Evolutionary conservation across 108 stramenopile species (phyloP).

Genomic region (Cyclotella atomus): DNA sequence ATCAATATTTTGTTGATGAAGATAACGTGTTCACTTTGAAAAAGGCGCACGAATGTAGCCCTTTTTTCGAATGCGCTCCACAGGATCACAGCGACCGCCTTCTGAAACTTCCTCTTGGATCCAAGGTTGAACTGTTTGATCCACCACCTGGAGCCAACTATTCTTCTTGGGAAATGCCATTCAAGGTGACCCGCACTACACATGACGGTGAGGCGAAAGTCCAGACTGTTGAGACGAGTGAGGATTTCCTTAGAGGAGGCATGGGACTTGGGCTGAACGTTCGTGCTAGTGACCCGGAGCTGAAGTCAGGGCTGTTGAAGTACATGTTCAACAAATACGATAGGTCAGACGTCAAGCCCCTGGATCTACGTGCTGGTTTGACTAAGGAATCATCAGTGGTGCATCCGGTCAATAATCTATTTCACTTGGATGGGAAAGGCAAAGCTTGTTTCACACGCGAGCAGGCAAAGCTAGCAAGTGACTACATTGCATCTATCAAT

Average conservation of each 20-base stretch:
- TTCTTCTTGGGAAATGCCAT: neutral
- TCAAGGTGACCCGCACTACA: neutral
- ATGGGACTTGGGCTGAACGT: slow-evolving; percentile 17
- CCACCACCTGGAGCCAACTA: neutral
- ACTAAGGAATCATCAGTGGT: slow-evolving; percentile 1
- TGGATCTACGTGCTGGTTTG: slow-evolving; percentile 22
- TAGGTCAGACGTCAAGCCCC: slow-evolving; percentile 6
- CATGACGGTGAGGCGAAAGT: neutral
- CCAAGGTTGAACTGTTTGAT: slow-evolving; percentile 16
- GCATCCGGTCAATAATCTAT: neutral
- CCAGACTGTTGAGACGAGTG: neutral
- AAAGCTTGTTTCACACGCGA: slow-evolving; percentile 21
- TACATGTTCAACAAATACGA: slow-evolving; percentile 26
- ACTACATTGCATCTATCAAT: slow-evolving; percentile 17
- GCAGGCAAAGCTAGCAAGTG: slow-evolving; percentile 18
- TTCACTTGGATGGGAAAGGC: slow-evolving; percentile 24
- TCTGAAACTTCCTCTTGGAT: slow-evolving; percentile 12
- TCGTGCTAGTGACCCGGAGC: slow-evolving; percentile 4
- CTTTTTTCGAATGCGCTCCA: slow-evolving; percentile 6
- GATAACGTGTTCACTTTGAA: slow-evolving; percentile 6
- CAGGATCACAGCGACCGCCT: slow-evolving; percentile 8
- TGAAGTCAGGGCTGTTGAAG: slow-evolving; percentile 17
- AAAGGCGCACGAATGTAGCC: neutral
- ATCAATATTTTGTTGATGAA: neutral
- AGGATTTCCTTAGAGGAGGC: slow-evolving; percentile 6